Base-by-base conservation (phyloP, 306 rosid species). In the Sphenostylis stenocarpa region DNA sequence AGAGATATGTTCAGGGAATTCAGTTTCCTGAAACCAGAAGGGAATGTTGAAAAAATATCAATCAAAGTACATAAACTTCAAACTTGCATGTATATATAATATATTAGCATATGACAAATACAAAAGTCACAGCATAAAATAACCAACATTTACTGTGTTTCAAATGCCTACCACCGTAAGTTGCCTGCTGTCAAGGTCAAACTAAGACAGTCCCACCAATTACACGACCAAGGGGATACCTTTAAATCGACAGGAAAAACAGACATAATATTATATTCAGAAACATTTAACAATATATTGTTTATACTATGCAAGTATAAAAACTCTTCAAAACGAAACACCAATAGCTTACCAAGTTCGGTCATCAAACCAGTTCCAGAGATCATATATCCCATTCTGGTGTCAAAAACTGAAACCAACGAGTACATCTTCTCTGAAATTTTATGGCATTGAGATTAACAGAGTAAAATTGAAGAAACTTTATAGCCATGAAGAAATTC, bases 141-240 rank as follows among this genome's bases (percentile, higher is more conserved):
- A 34, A 47, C 45, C 51, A 84, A 45, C 49, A 76, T 73, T 29
- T 10, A 61, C 68, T 10, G 75, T 28, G 66, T 69, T 57, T 34
- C 49, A 49, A 80, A 78, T 52, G 79, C 95, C 36, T 85, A 94
- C 98, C 91, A 77, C 95, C 95, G 92, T 70, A 94, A 68, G 70
- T 92, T 84, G 75, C 98, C 98, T 48, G 98, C 98, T 11, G 97
- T 94, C 87, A 94, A 82, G 63, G 98, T 94, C 87, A 94, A 85
- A 73, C 98, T 97, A 3, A 94, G 86, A 94, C 98, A 55, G 97
- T 94, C 80, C 98, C 98, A 45, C 98, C 98, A 67, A 94, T 92
- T 75, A 94, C 98, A 73, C 98, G 96, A 48, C 98, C 98, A 68
- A 94, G 98, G 78, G 98, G 98, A 90, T 94, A 94, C 97, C 98